phyloP scores from a whole-genome alignment of 805 yeast genomes.

The Starmerella ratchasimensis region DNA sequence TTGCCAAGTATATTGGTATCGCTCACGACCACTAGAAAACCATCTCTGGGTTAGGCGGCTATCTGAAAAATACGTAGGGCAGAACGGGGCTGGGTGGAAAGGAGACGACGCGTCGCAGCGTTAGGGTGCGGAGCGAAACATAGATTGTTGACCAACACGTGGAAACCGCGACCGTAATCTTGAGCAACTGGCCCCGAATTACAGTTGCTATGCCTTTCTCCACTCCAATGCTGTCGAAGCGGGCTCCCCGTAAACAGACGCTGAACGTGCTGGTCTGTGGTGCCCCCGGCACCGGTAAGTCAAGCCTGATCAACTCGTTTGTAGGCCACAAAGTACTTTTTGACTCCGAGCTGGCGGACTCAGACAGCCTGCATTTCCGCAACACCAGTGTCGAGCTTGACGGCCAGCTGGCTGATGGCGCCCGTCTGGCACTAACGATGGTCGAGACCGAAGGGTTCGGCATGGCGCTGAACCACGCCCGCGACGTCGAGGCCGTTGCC shows the following conservation, averaged over 20 bases:
- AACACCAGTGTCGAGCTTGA: conserved; percentile 32
- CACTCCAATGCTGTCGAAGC: conserved; percentile 34
- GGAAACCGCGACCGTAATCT: not conserved
- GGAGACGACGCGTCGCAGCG: too few species aligned
- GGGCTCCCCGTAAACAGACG: conserved; percentile 28
- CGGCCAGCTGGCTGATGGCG: conserved; percentile 37
- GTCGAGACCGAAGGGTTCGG: conserved; percentile 70
- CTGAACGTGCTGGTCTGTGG: conserved; percentile 62
- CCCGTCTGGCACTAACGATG: conserved; percentile 34
- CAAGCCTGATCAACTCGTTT: conserved; percentile 56
- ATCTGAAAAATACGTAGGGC: too few species aligned
- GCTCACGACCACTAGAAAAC: too few species aligned
- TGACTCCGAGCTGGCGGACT: conserved; percentile 5
- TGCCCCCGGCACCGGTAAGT: conserved; percentile 59
- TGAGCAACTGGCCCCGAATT: too few species aligned
- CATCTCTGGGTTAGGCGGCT: too few species aligned
- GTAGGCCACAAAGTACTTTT: conserved; percentile 15
- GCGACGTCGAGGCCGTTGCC: conserved; percentile 37
- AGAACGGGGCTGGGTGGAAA: too few species aligned
- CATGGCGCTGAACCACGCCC: conserved; percentile 49
- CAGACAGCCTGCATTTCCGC: conserved; percentile 4
- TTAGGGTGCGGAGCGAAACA: too few species aligned
- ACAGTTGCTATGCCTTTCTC: conserved; percentile 4
- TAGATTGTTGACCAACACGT: too few species aligned
- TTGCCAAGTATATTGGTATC: too few species aligned